Evolutionary conservation across 2,329 filamentous ascomycete species (phyloP).

Genomic region (Scolecobasidium constrictum): DNA sequence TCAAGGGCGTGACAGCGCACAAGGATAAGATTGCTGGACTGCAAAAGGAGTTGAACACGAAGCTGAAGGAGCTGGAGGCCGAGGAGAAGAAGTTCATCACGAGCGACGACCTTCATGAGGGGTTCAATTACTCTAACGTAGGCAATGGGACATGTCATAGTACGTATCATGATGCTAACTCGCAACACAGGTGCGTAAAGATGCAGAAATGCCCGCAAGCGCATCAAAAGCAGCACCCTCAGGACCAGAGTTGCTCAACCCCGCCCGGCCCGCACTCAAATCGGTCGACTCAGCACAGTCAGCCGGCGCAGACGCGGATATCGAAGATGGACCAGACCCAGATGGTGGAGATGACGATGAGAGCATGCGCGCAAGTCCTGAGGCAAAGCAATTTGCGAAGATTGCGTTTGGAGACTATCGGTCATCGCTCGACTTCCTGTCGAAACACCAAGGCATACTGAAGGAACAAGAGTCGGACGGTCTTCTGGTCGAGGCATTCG

Average conservation of each 20-base stretch:
- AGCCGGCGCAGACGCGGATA: constrained; percentile 50
- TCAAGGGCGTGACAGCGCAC: constrained; percentile 68
- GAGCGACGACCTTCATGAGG: constrained; percentile 76
- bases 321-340: constrained; percentile 40
- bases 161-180: too few species aligned
- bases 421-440: constrained; percentile 64
- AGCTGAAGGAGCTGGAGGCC: constrained; percentile 72
- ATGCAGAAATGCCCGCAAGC: constrained; percentile 14
- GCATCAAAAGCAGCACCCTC: constrained; percentile 25
- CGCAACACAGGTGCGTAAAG: constrained; percentile 14
- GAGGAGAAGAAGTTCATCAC: constrained; percentile 87
- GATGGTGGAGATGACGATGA: constrained; percentile 53
- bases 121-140: constrained; percentile 81
- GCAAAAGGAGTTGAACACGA: constrained; percentile 62
- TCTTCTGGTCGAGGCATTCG: constrained; percentile 83
- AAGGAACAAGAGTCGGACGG: constrained; percentile 83
- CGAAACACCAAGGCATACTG: constrained; percentile 66
- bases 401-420: constrained; percentile 69
- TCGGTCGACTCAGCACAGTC: constrained; percentile 34
- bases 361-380: constrained; percentile 62
- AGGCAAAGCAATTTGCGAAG: constrained; percentile 70
- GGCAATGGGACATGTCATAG: too few species aligned
- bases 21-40: constrained; percentile 65
- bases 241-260: constrained; percentile 66
- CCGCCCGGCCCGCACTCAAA: constrained; percentile 21